phyloP scores from a whole-genome alignment of 148 eudicot genomes.

The Amaranthus hypochondriacus region DNA sequence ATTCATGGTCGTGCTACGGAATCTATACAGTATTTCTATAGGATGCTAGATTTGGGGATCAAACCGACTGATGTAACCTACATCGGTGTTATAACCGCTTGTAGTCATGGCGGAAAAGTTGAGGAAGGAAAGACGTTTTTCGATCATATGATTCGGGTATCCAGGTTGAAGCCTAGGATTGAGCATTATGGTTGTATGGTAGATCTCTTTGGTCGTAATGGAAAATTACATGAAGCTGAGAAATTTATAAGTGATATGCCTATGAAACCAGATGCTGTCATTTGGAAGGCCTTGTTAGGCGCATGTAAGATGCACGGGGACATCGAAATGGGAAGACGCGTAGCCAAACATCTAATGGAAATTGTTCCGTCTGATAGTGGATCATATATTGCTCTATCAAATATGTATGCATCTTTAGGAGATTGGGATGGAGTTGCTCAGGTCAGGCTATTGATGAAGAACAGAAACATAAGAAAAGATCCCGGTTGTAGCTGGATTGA shows the following conservation, averaged over 20 bases:
- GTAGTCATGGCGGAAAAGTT: slow-evolving; percentile 59
- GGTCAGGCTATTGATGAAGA: slow-evolving; percentile 49
- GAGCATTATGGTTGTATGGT: slow-evolving; percentile 79
- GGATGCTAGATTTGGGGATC: slow-evolving; percentile 40
- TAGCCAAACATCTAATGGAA: slow-evolving; percentile 41
- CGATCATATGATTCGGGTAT: slow-evolving; percentile 37
- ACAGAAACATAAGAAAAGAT: slow-evolving; percentile 49
- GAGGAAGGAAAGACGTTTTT: slow-evolving; percentile 43
- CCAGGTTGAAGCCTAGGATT: slow-evolving; percentile 39
- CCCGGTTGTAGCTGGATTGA: slow-evolving; percentile 78
- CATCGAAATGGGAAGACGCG: slow-evolving; percentile 45
- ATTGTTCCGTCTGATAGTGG: slow-evolving; percentile 58
- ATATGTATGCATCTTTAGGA: slow-evolving; percentile 51
- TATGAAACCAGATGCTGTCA: slow-evolving; percentile 55
- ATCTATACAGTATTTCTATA: slow-evolving; percentile 42
- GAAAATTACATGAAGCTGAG: slow-evolving; percentile 51
- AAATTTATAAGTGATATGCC: slow-evolving; percentile 45
- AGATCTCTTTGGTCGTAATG: slow-evolving; percentile 62
- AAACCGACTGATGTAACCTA: slow-evolving; percentile 52
- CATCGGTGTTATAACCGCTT: slow-evolving; percentile 49
- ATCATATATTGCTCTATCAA: slow-evolving; percentile 59
- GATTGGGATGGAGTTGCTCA: slow-evolving; percentile 50
- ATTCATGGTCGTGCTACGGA: slow-evolving; percentile 52
- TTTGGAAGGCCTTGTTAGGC: slow-evolving; percentile 62
- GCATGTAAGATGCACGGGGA: slow-evolving; percentile 56